Evolutionary conservation across 176 grass and related monocot genomes (phyloP).

Genomic region (Sorghum bicolor): Sorghum_bicolor_NCBIv3 NC_012877.2:3131501-3132000

Average conservation of each 20-base stretch:
- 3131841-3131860: conserved; percentile 97
- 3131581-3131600: conserved; percentile 35
- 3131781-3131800: background rate
- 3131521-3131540: conserved; percentile 28
- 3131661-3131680: conserved; percentile 53
- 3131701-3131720: conserved; percentile 80
- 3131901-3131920: conserved; percentile 82
- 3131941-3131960: conserved; percentile 66
- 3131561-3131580: conserved; percentile 31
- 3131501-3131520: conserved; percentile 9
- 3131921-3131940: conserved; percentile 72
- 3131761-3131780: conserved; percentile 30
- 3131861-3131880: conserved; percentile 84
- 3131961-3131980: conserved; percentile 89
- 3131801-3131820: background rate
- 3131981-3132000: conserved; percentile 79
- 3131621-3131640: conserved; percentile 66
- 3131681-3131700: conserved; percentile 61
- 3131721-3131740: conserved; percentile 59
- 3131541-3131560: conserved; percentile 24
- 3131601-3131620: conserved; percentile 34
- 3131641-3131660: conserved; percentile 61
- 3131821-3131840: conserved; percentile 18
- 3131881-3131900: conserved; percentile 58
- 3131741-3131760: conserved; percentile 54